Base-by-base conservation (phyloP, 768 basidiomycete genomes). In the Mycena sanguinolenta region DNA sequence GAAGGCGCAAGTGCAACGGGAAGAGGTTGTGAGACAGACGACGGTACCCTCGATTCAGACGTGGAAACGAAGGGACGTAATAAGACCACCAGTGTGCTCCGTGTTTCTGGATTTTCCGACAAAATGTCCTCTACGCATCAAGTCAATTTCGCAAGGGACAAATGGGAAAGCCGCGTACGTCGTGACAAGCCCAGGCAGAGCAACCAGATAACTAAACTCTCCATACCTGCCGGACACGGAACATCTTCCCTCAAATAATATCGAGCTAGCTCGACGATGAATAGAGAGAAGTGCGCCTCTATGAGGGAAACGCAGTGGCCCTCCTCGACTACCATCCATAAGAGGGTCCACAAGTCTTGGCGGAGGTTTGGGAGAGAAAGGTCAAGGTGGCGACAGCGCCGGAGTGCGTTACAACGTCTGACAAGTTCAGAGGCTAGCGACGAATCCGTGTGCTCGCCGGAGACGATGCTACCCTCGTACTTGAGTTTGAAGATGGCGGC, bases 321-420 rank as follows among this genome's bases (percentile, higher is more conserved):
- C 42, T 84, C 83, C 75, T 92, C 91, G 36, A 90, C 75, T n/a
- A 88, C 75, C 87, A 92, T 90, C 70, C 89, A 82, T 66, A 89
- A 82, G 8, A 85, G 85, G 10, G 86, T 86, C 85, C 89, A 90
- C 27, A 92, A 75, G 75, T 90, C 90, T 42, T 82, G 80, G 1
- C 76, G 71, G 52, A 87, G 69, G 30, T 75, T 69, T 32, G 65
- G 72, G 4, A 60, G 49, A 3, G 82, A 78, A 54, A 86, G 67
- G 70, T 81, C 81, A 8, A 77, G 75, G 34, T 75, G 79, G 27
- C 84, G 80, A 60, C 87, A 85, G 67, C 89, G 86, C 46, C 83
- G 83, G 39, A 92, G 77, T 32, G 88, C 79, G 54, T 77, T 79
- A 71, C 81, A 85, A 34, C 91, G 83, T 3, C 77, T 78, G 10